Conservation (phyloP, 73 alveolate species). For the Urostyla sp. region DNA sequence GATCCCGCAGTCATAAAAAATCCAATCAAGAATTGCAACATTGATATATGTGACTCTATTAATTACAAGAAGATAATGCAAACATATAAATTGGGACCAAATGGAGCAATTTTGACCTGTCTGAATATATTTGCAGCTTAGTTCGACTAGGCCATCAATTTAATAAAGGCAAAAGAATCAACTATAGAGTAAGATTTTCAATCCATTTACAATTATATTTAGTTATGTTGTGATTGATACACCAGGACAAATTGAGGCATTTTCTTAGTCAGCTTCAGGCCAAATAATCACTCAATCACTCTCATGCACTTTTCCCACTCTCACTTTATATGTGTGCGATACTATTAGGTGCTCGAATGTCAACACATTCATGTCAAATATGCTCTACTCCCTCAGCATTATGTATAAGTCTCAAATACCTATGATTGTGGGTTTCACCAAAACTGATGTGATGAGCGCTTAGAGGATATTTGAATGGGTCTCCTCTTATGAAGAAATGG, state of each 20-base stretch:
- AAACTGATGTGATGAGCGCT: constrained; percentile 83
- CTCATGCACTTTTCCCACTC: constrained; percentile 91
- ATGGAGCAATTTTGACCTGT: constrained; percentile 97
- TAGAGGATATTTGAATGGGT: constrained; percentile 80
- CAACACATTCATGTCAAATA: constrained; percentile 96
- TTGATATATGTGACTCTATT: constrained; percentile 93
- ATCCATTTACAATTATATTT: not conserved
- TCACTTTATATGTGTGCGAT: constrained; percentile 91
- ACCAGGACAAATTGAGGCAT: constrained; percentile 97
- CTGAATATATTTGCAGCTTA: constrained; percentile 93
- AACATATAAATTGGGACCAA: constrained; percentile 93
- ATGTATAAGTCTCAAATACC: constrained; percentile 95
- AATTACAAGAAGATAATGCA: constrained; percentile 94
- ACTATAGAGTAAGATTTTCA: constrained; percentile 21
- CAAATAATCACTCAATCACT: constrained; percentile 90
- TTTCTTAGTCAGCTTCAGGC: constrained; percentile 97
- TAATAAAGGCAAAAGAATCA: constrained; percentile 68
- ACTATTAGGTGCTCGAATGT: constrained; percentile 94
- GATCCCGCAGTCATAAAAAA: constrained; percentile 97
- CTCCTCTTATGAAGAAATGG: constrained; percentile 77
- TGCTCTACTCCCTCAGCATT: constrained; percentile 93
- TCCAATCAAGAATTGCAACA: constrained; percentile 92
- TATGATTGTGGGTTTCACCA: constrained; percentile 89
- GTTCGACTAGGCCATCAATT: constrained; percentile 79
- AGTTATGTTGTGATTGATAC: constrained; percentile 92